Base-by-base conservation (phyloP, 129 eudicot genomes). In the Apium graveolens region DNA sequence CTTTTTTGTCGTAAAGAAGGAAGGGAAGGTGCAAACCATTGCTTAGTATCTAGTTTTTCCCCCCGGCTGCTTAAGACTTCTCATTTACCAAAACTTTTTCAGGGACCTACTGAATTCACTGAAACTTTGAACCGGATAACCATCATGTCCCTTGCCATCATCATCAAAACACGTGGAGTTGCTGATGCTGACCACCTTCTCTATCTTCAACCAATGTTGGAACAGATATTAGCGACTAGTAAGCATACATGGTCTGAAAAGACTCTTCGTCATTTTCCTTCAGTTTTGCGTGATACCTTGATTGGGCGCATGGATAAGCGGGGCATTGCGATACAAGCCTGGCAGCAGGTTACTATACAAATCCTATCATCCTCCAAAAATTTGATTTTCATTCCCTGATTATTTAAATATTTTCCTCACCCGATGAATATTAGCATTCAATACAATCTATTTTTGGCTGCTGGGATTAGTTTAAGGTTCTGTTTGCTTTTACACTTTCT, bases 81-180 rank as follows among this genome's bases (percentile, higher is more conserved):
- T 60, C 44, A 76, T 72, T 80, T 66, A 42, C 71, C 76, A 45
- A 60, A 34, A 74, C 71, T 62, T 78, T 26, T 86, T 77, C 92
- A 95, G 98, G 98, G 98, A 70, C 89, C 98, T 76, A 95, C 97
- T 72, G 98, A 95, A 81, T 95, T 90, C 84, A 89, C 98, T 9
- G 98, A 95, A 80, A 95, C 98, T 34, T 76, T 95, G 82, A 95
- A 95, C 80, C 92, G 98, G 27, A 84, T 92, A 73, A 80, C 90
- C 21, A 78, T 95, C 43, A 86, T 88, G 74, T 88, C 86, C 76
- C 96, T 95, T 69, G 96, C 98, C 79, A 91, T 95, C 72, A 90
- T 95, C 49, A 95, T 95, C 43, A 95, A 95, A 84, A 95, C 98
- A 65, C 98, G 97, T 70, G 98, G 98, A 66, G 86, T 95, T 70